Conservation (phyloP, 1,139 yeast species). For the Lodderomyces margitis region DNA sequence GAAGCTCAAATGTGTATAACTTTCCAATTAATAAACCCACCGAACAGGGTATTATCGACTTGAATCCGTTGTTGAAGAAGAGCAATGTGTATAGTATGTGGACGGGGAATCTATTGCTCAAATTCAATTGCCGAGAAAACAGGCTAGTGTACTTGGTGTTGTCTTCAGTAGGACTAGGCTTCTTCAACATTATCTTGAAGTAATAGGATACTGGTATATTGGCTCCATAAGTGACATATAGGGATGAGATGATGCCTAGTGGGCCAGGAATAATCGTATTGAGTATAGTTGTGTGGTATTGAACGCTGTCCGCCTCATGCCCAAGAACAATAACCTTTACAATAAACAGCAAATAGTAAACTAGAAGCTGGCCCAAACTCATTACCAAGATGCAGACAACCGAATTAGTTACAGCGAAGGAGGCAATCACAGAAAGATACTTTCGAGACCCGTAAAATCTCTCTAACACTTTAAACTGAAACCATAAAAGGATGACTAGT, state of each 20-base stretch:
- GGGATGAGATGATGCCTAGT: constrained; percentile 56
- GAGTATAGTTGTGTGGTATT: constrained; percentile 29
- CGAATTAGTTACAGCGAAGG: constrained; percentile 37
- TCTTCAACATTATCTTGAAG: constrained; percentile 46
- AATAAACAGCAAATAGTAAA: constrained; percentile 30
- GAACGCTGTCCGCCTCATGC: constrained; percentile 11
- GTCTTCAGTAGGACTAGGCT: constrained; percentile 18
- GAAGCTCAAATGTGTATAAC: constrained; percentile 49
- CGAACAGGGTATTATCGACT: constrained; percentile 49
- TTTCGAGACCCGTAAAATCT: constrained; percentile 62
- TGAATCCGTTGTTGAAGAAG: constrained; percentile 52
- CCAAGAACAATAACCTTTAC: constrained; percentile 17
- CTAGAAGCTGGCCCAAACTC: constrained; percentile 36
- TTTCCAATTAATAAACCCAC: constrained; percentile 64
- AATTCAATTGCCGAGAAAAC: constrained; percentile 27
- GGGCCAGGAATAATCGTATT: constrained; percentile 58
- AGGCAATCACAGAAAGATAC: constrained; percentile 40
- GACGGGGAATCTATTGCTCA: constrained; percentile 59
- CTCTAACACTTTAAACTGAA: constrained; percentile 62
- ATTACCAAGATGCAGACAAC: constrained; percentile 33
- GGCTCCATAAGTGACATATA: constrained; percentile 55
- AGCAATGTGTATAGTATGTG: constrained; percentile 53
- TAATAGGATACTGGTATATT: constrained; percentile 61
- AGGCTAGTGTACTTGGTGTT: background rate
- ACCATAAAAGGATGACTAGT: constrained; percentile 49